phyloP scores from a whole-genome alignment of 2,329 filamentous ascomycete species.

The Capronia coronata region DNA sequence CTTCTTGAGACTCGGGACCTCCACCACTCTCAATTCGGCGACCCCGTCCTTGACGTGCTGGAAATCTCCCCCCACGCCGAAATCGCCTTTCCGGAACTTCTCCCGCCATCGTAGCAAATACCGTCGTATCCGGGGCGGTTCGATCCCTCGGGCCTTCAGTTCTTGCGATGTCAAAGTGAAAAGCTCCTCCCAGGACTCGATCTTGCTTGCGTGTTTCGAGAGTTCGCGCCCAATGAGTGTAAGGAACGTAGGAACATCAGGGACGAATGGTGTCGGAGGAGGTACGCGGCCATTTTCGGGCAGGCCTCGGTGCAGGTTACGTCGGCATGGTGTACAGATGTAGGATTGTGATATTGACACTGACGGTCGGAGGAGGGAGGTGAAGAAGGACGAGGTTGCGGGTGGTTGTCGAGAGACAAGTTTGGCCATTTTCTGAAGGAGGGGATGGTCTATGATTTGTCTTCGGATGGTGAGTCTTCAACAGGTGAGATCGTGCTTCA shows the following conservation, averaged over 20 bases:
- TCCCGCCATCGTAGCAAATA: slow-evolving; percentile 87
- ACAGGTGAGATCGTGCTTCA: neutral
- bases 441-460: neutral
- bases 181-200: slow-evolving; percentile 82
- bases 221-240: slow-evolving; percentile 84
- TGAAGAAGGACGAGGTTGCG: slow-evolving; percentile 12
- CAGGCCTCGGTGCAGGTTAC: slow-evolving; percentile 18
- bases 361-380: slow-evolving; percentile 22
- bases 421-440: neutral
- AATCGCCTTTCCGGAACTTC: slow-evolving; percentile 68
- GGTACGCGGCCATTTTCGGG: slow-evolving; percentile 45
- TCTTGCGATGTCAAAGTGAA: slow-evolving; percentile 74
- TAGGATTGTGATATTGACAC: slow-evolving; percentile 13
- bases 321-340: slow-evolving; percentile 26
- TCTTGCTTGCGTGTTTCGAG: slow-evolving; percentile 73
- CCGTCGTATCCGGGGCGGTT: slow-evolving; percentile 71
- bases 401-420: slow-evolving; percentile 16
- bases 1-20: slow-evolving; percentile 42
- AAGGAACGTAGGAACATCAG: slow-evolving; percentile 65
- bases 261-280: slow-evolving; percentile 56
- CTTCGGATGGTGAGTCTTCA: neutral
- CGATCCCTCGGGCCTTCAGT: slow-evolving; percentile 75
- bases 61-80: slow-evolving; percentile 78
- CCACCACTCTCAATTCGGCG: slow-evolving; percentile 53
- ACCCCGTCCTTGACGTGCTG: slow-evolving; percentile 60